Percentiles rank a stretch among this genome's conserved stretches.
These are phyloP conservation scores for Penicillium sp. DNA, from an alignment of 2,329 filamentous ascomycete genomes.

Conservation along the genomic window DNA sequence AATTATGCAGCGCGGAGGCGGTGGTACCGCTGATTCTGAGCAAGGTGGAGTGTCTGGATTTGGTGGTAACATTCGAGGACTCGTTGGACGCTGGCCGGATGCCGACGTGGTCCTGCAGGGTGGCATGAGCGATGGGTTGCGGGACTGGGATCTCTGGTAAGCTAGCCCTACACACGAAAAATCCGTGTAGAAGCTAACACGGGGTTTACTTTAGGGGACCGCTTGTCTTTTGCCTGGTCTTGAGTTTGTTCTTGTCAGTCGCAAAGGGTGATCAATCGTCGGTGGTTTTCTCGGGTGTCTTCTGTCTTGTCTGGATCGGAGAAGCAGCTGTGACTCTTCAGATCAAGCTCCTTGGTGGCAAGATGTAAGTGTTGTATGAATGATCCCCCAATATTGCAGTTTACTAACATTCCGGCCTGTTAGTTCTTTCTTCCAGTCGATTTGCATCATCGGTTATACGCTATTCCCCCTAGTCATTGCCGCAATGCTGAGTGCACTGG, in stretches of 20 bases:
- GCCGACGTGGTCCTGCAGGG: conserved; percentile 65
- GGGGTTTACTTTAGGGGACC: conserved; percentile 64
- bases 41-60: conserved; percentile 54
- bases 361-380: conserved; percentile 70
- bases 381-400: neutral
- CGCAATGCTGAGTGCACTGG: conserved; percentile 79
- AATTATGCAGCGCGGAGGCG: conserved; percentile 59
- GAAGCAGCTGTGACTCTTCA: conserved; percentile 96
- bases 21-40: conserved; percentile 55
- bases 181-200: neutral
- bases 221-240: conserved; percentile 84
- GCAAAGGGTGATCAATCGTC: conserved; percentile 79
- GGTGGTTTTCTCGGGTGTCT: conserved; percentile 90
- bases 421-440: conserved; percentile 95
- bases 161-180: conserved; percentile 12
- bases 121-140: conserved; percentile 81
- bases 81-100: conserved; percentile 66
- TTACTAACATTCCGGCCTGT: conserved; percentile 18
- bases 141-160: conserved; percentile 95
- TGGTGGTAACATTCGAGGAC: conserved; percentile 51
- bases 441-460: conserved; percentile 98
- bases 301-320: conserved; percentile 94
- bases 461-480: conserved; percentile 96
- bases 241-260: conserved; percentile 85
- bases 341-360: conserved; percentile 93